A percentile compares a stretch with the other conserved stretches of the same genome.
Conservation (phyloP, 208 protist genomes). For the Naegleria lovaniensis region DNA sequence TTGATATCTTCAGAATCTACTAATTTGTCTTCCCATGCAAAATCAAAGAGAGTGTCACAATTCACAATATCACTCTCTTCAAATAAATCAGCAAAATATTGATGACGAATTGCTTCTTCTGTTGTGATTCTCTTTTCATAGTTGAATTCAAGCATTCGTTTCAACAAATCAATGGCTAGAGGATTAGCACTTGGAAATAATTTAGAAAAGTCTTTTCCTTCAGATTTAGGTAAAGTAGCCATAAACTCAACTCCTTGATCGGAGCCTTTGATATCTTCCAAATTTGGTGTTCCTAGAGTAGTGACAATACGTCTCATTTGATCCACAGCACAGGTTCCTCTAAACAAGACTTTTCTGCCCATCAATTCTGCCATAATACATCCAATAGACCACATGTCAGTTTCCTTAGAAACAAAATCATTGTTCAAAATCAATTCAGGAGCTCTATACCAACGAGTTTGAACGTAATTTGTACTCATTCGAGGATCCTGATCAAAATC, state of each 20-base stretch:
- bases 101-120: conserved; percentile 38
- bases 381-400: conserved; percentile 81
- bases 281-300: conserved; percentile 76
- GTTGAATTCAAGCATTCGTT: conserved; percentile 43
- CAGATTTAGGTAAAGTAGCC: conserved; percentile 21
- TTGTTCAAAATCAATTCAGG: conserved; percentile 92
- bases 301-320: conserved; percentile 94
- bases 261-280: conserved; percentile 73
- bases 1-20: background rate
- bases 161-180: conserved; percentile 53
- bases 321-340: conserved; percentile 82
- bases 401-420: conserved; percentile 39
- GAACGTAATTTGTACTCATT: conserved; percentile 91
- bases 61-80: background rate
- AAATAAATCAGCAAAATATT: conserved; percentile 34
- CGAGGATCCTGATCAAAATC: conserved; percentile 47
- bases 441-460: conserved; percentile 96
- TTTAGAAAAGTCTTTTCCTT: conserved; percentile 57
- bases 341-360: conserved; percentile 77
- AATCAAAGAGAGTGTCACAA: background rate
- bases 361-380: conserved; percentile 78
- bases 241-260: conserved; percentile 9
- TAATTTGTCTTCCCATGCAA: conserved; percentile 7
- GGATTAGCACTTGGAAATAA: conserved; percentile 75
- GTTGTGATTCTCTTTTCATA: conserved; percentile 36